These are phyloP conservation scores for Ballota nigra DNA, from an alignment of 257 asterid species.

Conservation along the genomic window DNA sequence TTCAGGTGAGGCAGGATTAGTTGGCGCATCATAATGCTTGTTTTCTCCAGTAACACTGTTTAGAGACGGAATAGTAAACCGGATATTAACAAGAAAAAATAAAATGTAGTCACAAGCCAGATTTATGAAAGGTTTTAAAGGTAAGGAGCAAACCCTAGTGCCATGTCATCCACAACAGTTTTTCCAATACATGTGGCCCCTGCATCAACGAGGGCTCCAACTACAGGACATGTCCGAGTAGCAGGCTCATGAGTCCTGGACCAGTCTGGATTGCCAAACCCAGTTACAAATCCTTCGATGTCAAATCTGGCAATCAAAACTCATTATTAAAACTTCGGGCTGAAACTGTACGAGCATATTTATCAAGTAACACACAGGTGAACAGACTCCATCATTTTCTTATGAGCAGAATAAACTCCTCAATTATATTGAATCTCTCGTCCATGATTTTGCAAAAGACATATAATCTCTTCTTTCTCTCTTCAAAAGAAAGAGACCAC, in stretches of 20 bases:
- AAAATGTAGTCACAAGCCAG: not conserved
- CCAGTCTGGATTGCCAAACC: conserved; percentile 99
- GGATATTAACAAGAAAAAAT: not conserved
- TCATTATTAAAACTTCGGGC: not conserved
- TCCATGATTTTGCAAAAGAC: conserved; percentile 5
- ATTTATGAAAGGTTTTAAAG: conserved; percentile 1
- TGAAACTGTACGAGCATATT: not conserved
- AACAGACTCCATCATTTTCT: not conserved
- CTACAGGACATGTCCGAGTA: conserved; percentile 63
- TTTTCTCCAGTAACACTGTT: conserved; percentile 79
- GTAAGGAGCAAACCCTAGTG: conserved; percentile 59
- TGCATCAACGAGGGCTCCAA: conserved; percentile 81
- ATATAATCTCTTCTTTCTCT: not conserved
- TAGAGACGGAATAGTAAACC: not conserved
- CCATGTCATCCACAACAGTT: conserved; percentile 90
- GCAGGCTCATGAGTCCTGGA: conserved; percentile 73
- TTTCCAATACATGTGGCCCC: conserved; percentile 90
- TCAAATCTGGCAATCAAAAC: conserved; percentile 63
- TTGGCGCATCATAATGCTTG: conserved; percentile 84
- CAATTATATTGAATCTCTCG: not conserved
- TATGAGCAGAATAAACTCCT: not conserved
- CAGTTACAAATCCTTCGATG: conserved; percentile 75
- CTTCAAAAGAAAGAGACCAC: not conserved
- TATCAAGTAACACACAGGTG: not conserved
- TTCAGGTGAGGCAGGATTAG: conserved; percentile 81